Conservation (phyloP, 2,329 filamentous ascomycete species). For the Stemphylium vesicarium region DNA sequence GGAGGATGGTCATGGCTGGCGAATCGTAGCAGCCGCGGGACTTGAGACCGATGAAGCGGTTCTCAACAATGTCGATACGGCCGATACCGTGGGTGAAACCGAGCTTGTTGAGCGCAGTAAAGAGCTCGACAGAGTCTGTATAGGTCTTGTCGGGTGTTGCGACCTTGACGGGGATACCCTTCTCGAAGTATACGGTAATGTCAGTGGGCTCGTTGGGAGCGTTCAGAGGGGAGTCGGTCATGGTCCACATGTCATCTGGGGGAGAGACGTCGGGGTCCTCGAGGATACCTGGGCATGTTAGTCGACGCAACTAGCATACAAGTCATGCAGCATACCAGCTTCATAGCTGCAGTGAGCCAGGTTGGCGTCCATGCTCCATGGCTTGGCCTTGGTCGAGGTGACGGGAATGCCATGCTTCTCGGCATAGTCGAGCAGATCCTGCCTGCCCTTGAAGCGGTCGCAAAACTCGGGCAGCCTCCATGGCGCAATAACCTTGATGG, state of each 20-base stretch:
- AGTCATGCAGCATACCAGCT: conserved; percentile 58
- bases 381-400: conserved; percentile 74
- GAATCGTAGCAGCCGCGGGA: conserved; percentile 79
- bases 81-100: conserved; percentile 76
- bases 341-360: conserved; percentile 81
- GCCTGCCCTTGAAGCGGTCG: conserved; percentile 72
- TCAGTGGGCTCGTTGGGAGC: conserved; percentile 75
- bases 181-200: conserved; percentile 74
- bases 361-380: conserved; percentile 64
- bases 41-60: conserved; percentile 81
- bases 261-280: conserved; percentile 70
- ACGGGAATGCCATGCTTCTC: conserved; percentile 71
- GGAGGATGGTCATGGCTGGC: conserved; percentile 55
- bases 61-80: conserved; percentile 83
- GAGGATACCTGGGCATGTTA: conserved; percentile 56
- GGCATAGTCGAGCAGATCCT: conserved; percentile 76
- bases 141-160: conserved; percentile 64
- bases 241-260: conserved; percentile 81
- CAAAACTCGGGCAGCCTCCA: conserved; percentile 75
- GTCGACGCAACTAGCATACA: background rate
- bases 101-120: conserved; percentile 73
- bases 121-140: conserved; percentile 74
- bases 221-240: conserved; percentile 70
- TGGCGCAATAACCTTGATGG: conserved; percentile 75
- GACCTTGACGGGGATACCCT: conserved; percentile 75